A percentile compares a stretch with the other conserved stretches of the same genome.
Evolutionary conservation across 2,329 filamentous ascomycete species (phyloP).

Genomic region (Ophiostoma tasmaniense): DNA sequence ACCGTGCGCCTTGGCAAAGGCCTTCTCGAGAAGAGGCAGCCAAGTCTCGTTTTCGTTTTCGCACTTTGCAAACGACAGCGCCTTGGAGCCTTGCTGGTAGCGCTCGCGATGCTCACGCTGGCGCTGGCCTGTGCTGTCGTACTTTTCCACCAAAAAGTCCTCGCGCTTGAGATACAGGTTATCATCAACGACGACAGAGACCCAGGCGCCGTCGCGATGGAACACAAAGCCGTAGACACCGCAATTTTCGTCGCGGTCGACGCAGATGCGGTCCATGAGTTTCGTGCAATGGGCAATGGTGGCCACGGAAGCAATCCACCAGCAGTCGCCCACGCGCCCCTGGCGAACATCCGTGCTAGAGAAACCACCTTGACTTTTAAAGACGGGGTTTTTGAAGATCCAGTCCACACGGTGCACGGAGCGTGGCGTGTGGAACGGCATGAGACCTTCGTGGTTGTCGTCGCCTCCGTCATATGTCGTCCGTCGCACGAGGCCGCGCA

Average conservation of each 20-base stretch:
- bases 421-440: constrained; percentile 26
- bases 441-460: constrained; percentile 9
- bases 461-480: constrained; percentile 10
- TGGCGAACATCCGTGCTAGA: constrained; percentile 36
- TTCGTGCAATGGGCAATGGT: constrained; percentile 58
- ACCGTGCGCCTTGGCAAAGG: constrained; percentile 68
- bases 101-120: constrained; percentile 52
- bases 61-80: constrained; percentile 63
- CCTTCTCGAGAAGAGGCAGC: constrained; percentile 66
- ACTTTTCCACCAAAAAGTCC: constrained; percentile 36
- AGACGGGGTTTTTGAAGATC: constrained; percentile 52
- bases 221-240: constrained; percentile 22
- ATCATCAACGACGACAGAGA: constrained; percentile 63
- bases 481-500: constrained; percentile 25
- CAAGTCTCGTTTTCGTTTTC: constrained; percentile 63
- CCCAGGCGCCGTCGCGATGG: constrained; percentile 54
- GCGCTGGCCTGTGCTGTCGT: constrained; percentile 35
- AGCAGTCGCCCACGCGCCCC: constrained; percentile 56
- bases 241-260: constrained; percentile 56
- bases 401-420: constrained; percentile 37
- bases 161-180: constrained; percentile 55
- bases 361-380: constrained; percentile 32
- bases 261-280: constrained; percentile 58
- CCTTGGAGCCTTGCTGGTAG: constrained; percentile 59
- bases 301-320: constrained; percentile 62